A percentile compares a stretch with the other conserved stretches of the same genome.
phyloP scores from a whole-genome alignment of 495 filamentous ascomycete genomes.

The Polyplosphaeria fusca region DNA sequence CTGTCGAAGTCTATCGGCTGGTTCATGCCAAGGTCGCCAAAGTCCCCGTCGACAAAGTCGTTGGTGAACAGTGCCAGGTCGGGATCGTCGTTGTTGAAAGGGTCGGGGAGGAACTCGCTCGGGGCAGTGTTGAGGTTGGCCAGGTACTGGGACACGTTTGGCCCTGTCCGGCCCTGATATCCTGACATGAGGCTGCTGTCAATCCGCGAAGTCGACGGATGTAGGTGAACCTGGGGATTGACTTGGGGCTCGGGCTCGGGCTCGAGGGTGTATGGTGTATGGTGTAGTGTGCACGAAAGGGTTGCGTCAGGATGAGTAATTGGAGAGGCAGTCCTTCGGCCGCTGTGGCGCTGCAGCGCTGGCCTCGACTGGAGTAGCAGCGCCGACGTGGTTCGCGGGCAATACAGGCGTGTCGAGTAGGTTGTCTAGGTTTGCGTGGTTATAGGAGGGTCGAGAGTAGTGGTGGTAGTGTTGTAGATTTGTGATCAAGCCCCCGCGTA shows the following conservation, averaged over 20 bases:
- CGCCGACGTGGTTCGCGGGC: neutral
- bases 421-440: too few relatives aligned
- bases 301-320: constrained; percentile 31
- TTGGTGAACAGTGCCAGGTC: constrained; percentile 91
- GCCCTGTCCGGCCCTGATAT: constrained; percentile 66
- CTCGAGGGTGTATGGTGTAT: too few relatives aligned
- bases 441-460: too few relatives aligned
- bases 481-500: neutral
- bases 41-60: constrained; percentile 89
- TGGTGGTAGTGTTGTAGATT: neutral
- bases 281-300: too few relatives aligned
- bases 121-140: constrained; percentile 79
- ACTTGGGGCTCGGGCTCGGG: too few relatives aligned
- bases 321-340: neutral
- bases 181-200: constrained; percentile 63
- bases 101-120: constrained; percentile 58
- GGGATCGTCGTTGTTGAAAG: constrained; percentile 68
- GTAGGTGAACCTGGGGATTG: too few relatives aligned
- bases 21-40: constrained; percentile 1
- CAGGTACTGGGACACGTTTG: constrained; percentile 85
- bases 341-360: too few relatives aligned
- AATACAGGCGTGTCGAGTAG: neutral
- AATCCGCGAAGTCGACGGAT: too few relatives aligned
- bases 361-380: too few relatives aligned
- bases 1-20: constrained; percentile 30